These are phyloP conservation scores for Sequoiadendron giganteum DNA, from an alignment of 75 land plant species.

Conservation along the genomic window DNA sequence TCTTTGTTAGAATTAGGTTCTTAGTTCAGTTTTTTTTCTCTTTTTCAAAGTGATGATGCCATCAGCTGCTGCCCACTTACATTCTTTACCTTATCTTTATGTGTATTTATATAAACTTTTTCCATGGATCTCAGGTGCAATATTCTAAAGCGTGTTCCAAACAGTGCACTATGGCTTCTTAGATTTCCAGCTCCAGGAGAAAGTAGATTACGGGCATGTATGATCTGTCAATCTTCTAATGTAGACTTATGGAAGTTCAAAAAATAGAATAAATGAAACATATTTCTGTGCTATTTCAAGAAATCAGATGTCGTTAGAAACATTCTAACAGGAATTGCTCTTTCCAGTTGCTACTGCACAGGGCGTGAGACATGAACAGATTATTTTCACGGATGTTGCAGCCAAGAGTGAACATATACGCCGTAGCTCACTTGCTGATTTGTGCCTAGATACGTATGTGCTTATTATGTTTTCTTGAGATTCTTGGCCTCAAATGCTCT, in stretches of 20 bases:
- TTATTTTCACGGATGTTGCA: constrained; percentile 60
- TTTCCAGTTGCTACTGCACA: constrained; percentile 48
- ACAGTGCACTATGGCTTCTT: constrained; percentile 54
- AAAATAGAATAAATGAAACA: background rate
- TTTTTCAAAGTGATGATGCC: background rate
- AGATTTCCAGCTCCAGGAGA: constrained; percentile 61
- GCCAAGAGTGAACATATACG: constrained; percentile 54
- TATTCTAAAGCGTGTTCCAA: constrained; percentile 50
- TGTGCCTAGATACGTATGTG: constrained; percentile 56
- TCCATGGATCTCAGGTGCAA: constrained; percentile 35
- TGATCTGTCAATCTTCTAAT: constrained; percentile 4
- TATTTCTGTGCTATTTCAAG: background rate
- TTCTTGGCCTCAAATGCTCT: background rate
- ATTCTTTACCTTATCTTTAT: background rate
- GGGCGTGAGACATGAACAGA: constrained; percentile 50
- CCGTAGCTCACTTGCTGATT: constrained; percentile 46
- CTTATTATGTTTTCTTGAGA: background rate
- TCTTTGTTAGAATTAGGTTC: background rate
- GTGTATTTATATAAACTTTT: background rate
- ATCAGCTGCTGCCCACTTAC: background rate
- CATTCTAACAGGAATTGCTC: background rate
- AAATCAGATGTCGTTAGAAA: background rate
- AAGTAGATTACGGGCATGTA: constrained; percentile 44
- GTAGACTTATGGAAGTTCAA: background rate
- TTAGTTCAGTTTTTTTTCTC: background rate